Evolutionary conservation across 495 filamentous ascomycete species (phyloP).

Genomic region (Podospora appendiculata): DNA sequence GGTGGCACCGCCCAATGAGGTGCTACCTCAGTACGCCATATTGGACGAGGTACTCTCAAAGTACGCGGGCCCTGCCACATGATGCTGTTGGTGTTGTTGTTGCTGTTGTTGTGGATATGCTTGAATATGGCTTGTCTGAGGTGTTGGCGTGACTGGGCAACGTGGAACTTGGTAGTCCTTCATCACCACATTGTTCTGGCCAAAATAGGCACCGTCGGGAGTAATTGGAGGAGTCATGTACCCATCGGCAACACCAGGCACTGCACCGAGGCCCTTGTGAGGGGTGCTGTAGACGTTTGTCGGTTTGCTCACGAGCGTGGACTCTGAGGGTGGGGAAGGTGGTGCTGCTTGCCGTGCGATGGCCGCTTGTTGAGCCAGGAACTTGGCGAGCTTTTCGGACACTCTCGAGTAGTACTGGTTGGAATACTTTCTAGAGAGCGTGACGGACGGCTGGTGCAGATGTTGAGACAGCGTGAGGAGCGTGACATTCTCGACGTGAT

Average conservation of each 20-base stretch:
- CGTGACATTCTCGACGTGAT: constrained; percentile 68
- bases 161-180: constrained; percentile 42
- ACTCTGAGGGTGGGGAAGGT: constrained; percentile 62
- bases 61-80: constrained; percentile 18
- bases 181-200: constrained; percentile 31
- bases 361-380: constrained; percentile 76
- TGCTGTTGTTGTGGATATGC: constrained; percentile 16
- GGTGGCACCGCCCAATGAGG: not conserved
- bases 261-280: constrained; percentile 64
- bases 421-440: constrained; percentile 82
- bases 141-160: constrained; percentile 48
- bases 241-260: constrained; percentile 61
- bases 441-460: constrained; percentile 77
- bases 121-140: constrained; percentile 14
- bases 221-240: constrained; percentile 95
- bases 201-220: constrained; percentile 67
- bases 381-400: constrained; percentile 72
- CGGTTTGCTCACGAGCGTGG: constrained; percentile 42
- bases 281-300: constrained; percentile 66
- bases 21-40: constrained; percentile 27
- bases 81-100: constrained; percentile 1
- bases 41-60: constrained; percentile 18
- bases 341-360: constrained; percentile 53
- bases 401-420: constrained; percentile 73
- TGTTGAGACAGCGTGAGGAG: constrained; percentile 81